Percentiles rank a stretch among this genome's conserved stretches.
These are phyloP conservation scores for Aspergillus glaucus DNA, from an alignment of 2,329 filamentous ascomycete species.

Conservation along the genomic window DNA sequence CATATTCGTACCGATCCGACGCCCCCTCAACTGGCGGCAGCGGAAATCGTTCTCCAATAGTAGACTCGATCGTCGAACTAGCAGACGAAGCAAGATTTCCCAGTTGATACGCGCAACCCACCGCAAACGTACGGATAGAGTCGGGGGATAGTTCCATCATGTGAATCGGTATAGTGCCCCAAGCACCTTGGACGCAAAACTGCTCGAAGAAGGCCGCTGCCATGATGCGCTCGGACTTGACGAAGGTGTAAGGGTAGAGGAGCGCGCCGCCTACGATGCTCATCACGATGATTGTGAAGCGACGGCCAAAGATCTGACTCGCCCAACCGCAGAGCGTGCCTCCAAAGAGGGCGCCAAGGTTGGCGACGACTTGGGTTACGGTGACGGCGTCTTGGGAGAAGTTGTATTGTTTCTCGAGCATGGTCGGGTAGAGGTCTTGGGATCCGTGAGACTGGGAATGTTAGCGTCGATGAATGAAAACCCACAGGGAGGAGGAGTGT, in stretches of 20 bases:
- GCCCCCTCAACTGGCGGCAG: constrained; percentile 51
- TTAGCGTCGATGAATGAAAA: constrained; percentile 5
- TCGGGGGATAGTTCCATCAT: constrained; percentile 59
- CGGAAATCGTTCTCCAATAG: constrained; percentile 68
- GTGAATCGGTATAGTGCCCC: constrained; percentile 67
- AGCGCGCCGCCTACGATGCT: constrained; percentile 64
- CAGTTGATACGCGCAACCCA: constrained; percentile 58
- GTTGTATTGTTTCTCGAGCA: constrained; percentile 53
- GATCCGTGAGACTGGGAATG: constrained; percentile 58
- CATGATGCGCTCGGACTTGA: constrained; percentile 57
- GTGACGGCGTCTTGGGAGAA: constrained; percentile 56
- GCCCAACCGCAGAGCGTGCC: constrained; percentile 61
- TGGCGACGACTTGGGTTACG: constrained; percentile 65
- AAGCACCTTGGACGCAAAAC: constrained; percentile 70
- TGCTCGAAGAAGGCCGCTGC: constrained; percentile 80
- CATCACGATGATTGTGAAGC: constrained; percentile 62
- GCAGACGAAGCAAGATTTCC: constrained; percentile 57
- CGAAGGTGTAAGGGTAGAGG: constrained; percentile 77
- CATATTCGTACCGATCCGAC: constrained; percentile 61
- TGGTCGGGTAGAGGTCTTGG: constrained; percentile 58
- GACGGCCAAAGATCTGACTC: constrained; percentile 63
- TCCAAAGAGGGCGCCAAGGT: constrained; percentile 64
- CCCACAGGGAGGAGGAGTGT: constrained; percentile 6
- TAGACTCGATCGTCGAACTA: constrained; percentile 69
- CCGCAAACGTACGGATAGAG: constrained; percentile 56